Base-by-base conservation (phyloP, 495 filamentous ascomycete species). In the Achaetomiella virescens region DNA sequence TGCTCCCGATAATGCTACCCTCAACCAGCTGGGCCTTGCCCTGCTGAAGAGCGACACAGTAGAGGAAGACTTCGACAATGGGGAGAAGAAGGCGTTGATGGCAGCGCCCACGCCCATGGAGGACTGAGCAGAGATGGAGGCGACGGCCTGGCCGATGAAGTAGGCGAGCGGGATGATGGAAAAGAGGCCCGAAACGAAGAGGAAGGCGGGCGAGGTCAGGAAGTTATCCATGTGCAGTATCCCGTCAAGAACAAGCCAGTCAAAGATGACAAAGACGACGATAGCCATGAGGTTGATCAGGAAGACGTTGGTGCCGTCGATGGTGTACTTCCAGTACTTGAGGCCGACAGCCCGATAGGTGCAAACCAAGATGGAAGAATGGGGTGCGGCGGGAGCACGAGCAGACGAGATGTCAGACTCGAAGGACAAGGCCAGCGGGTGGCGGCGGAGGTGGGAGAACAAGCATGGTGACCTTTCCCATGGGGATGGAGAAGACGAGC, bases 61-160 rank as follows among this genome's bases (percentile, higher is more conserved):
- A 99, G 48, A 99, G 85, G 73, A 92, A 99, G 12, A 99, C 93
- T 67, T 99, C 93, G 21, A 99, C 93, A 20, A 99, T 75, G 9
- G 93, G n/a, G 91, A 96, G 75, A 99, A 99, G 72, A 97, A 96
- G 33, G 93, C 93, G 59, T 99, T 99, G 73, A 97, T 90, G 17
- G 91, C 93, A 48, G 93, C 95, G 69, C 93, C 93, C 29, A 99
- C 78, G n/a, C 93, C 93, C 93, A 99, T 99, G n/a, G 90, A 95
- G 17, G 90, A 96, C 66, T 99, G 93, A 9, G 93, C 93, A 15
- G 93, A 97, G 61, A 99, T 97, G 33, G 93, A 97, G n/a, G 93
- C 93, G 40, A 99, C 93, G 48, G 93, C 93, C 71, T 99, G 93
- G 9, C 93, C 93, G 69, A 99, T 99, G 75, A 97, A 99, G 71